Evolutionary conservation across 768 basidiomycete genomes (phyloP), one percentile per base, ranked within the genome.

Genomic region (Trametes villosa): DNA sequence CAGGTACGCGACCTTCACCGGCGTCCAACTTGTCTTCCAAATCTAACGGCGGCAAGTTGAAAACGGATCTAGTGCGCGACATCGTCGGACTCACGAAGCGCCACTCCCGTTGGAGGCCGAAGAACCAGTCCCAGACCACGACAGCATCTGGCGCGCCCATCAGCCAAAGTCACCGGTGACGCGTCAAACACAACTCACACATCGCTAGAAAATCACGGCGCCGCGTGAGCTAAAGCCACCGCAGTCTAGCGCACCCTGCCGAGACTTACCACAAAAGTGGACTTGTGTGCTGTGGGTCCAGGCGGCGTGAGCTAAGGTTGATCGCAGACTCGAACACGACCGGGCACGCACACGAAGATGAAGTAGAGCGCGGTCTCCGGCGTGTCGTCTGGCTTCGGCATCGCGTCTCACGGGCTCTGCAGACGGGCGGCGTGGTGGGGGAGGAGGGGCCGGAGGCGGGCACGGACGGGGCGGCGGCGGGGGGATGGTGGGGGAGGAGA

Each of bases 91-190:
- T 67, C 74, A 91, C 90, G 75, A 88, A 91, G 68, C 83, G 83
- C 78, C 85, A 91, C 74, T 92, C 91, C 75, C 88, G 80, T 41
- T 87, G 85, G 59, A 92, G 73, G 72, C 87, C 88, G 69, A 89
- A 86, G 70, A 89, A 78, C 91, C 91, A 92, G 78, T 92, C 91
- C 91, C 91, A 92, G 53, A 91, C 74, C 61, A 91, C 86, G 50
- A 92, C 86, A 57, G 90, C 87, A 74, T 92, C 91, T 92, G 70
- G 44, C 11, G 45, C 24, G 51, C 4, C 24, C 38, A 44, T 50
- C 51, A 60, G 49, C 56, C 41, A 49, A 53, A 53, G 45, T 61
- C 31, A 42, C 24, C 12, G 24, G 20, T n/a, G 53, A 42, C 59
- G 34, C 47, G 31, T 22, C 13, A 24, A 36, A 36, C 9, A 50